Percentiles rank a stretch among this genome's conserved stretches.
phyloP scores from a whole-genome alignment of 2,329 filamentous ascomycete genomes.

The Aspergillus flavus region DNA sequence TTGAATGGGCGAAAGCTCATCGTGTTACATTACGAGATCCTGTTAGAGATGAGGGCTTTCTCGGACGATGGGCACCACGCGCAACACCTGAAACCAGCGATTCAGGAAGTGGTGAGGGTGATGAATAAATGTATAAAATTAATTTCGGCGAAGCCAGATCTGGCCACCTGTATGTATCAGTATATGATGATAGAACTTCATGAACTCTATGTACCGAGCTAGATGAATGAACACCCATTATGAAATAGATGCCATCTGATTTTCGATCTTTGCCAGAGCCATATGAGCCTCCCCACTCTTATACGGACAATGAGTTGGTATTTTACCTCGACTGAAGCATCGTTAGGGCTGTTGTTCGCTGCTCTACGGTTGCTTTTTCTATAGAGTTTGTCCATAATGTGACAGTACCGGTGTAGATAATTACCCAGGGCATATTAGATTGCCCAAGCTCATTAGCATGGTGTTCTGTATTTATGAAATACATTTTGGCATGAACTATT shows the following conservation, averaged over 20 bases:
- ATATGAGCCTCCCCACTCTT: background rate
- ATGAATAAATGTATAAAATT: conserved; percentile 4
- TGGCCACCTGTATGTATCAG: background rate
- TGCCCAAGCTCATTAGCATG: conserved; percentile 11
- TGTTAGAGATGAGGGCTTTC: conserved; percentile 75
- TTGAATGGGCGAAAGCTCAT: conserved; percentile 67
- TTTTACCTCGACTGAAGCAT: background rate
- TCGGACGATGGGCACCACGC: conserved; percentile 64
- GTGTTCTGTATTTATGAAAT: conserved; percentile 19
- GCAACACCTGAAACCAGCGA: conserved; percentile 30
- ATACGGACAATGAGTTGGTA: background rate
- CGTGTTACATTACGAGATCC: conserved; percentile 65
- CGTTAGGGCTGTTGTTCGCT: background rate
- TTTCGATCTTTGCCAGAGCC: background rate
- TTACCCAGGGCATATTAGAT: conserved; percentile 7
- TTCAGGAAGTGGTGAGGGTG: conserved; percentile 19
- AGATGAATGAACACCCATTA: background rate
- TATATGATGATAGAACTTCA: background rate
- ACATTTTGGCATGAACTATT: conserved; percentile 24
- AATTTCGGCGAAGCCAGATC: background rate
- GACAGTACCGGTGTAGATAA: background rate
- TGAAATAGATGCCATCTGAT: background rate
- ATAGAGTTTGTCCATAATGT: background rate
- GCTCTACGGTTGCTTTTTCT: background rate
- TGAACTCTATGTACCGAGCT: background rate